Percentiles rank a stretch among this genome's conserved stretches.
Evolutionary conservation across 352 stramenopile species (phyloP).

Genomic region (Phytophthora niederhauseri): DNA sequence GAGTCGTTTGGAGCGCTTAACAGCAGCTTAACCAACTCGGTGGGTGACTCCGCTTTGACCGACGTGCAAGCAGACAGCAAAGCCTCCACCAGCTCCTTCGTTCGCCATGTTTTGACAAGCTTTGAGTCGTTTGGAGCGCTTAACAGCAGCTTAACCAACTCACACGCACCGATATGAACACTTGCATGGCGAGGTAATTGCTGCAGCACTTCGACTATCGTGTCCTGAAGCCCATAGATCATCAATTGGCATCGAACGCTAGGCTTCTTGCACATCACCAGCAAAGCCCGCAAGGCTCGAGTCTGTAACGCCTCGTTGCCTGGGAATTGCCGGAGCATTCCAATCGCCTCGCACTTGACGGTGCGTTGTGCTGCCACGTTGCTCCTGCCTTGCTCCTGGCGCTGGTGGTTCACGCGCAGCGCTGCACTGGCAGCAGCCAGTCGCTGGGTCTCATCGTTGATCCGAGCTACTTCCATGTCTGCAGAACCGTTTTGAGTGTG

Average conservation of each 20-base stretch:
- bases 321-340: constrained; percentile 31
- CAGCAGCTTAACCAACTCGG: constrained; percentile 30
- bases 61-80: constrained; percentile 19
- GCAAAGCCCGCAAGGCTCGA: constrained; percentile 25
- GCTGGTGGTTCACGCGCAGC: constrained; percentile 13
- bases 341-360: constrained; percentile 39
- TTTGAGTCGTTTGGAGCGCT: constrained; percentile 5
- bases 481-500: constrained; percentile 32
- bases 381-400: constrained; percentile 19
- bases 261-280: constrained; percentile 30
- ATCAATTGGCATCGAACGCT: constrained; percentile 31
- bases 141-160: constrained; percentile 31
- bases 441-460: constrained; percentile 19
- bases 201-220: constrained; percentile 31
- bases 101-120: constrained; percentile 15
- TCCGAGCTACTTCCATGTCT: constrained; percentile 27
- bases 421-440: constrained; percentile 11
- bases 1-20: constrained; percentile 9
- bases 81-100: constrained; percentile 14
- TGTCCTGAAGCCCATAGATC: constrained; percentile 26
- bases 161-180: constrained; percentile 29
- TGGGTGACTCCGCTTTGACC: constrained; percentile 3
- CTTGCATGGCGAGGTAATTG: constrained; percentile 23
- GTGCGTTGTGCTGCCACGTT: constrained; percentile 21
- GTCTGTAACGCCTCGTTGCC: constrained; percentile 33